These are phyloP conservation scores for Oryza officinalis DNA, from an alignment of 176 grass and related monocot genomes.

Conservation along the genomic window DNA sequence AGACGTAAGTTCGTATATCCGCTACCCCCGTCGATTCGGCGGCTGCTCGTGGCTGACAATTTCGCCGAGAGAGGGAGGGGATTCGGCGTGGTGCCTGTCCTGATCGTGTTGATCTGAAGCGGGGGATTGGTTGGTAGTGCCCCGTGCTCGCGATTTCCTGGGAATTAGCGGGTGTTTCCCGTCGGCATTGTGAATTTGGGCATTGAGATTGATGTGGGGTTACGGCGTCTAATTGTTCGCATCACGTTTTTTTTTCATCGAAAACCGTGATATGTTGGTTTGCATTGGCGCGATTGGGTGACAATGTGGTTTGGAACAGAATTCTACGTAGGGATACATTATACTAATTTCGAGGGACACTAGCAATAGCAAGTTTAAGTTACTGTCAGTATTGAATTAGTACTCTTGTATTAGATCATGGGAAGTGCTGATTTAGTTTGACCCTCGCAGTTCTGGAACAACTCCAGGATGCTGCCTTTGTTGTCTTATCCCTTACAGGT, in stretches of 20 bases:
- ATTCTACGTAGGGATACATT: neutral
- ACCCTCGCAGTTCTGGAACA: neutral
- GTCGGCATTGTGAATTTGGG: slow-evolving; percentile 27
- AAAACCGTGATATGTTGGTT: slow-evolving; percentile 3
- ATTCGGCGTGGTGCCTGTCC: neutral
- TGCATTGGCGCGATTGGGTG: slow-evolving; percentile 4
- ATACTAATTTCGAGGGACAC: neutral
- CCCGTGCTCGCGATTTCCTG: slow-evolving; percentile 3
- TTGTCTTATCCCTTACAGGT: neutral
- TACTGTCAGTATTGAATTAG: neutral
- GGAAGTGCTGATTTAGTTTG: neutral
- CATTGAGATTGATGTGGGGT: neutral
- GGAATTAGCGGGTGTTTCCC: neutral
- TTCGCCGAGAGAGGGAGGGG: neutral
- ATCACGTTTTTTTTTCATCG: neutral
- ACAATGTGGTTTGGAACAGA: neutral
- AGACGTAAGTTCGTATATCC: slow-evolving; percentile 54
- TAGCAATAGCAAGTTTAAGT: neutral
- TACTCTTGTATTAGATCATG: slow-evolving; percentile 7
- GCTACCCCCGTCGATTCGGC: neutral
- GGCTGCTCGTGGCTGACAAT: neutral
- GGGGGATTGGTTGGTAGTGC: neutral
- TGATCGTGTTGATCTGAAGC: slow-evolving; percentile 8
- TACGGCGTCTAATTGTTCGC: neutral
- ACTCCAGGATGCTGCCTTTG: neutral